A percentile compares a stretch with the other conserved stretches of the same genome.
Evolutionary conservation across 108 stramenopile species (phyloP).

Genomic region (Skeletonema costatum): DNA sequence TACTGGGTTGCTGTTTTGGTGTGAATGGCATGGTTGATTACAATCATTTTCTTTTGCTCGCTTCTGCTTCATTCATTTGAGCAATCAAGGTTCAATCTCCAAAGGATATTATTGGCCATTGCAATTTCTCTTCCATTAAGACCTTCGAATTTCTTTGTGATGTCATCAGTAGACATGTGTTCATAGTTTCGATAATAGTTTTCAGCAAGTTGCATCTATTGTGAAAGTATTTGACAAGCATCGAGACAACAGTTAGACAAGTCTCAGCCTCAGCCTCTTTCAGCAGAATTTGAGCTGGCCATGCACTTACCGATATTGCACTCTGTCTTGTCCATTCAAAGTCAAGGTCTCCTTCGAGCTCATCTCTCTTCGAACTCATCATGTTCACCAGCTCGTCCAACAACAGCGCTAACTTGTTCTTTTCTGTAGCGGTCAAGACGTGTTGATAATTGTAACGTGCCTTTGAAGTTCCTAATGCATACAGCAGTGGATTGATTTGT

Average conservation of each 20-base stretch:
- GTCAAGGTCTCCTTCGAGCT: not conserved
- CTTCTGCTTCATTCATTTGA: not conserved
- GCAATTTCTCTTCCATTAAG: conserved; percentile 16
- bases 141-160: not conserved
- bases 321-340: conserved; percentile 22
- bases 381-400: conserved; percentile 9
- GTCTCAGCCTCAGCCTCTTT: too few species aligned
- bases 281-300: not conserved
- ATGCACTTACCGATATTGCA: conserved; percentile 5
- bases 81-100: conserved; percentile 6
- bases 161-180: not conserved
- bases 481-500: not conserved
- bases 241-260: not conserved
- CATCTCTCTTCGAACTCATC: not conserved
- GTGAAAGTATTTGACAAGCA: not conserved
- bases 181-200: conserved; percentile 23
- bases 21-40: conserved; percentile 13
- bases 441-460: conserved; percentile 15
- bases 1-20: conserved; percentile 25
- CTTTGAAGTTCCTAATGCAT: not conserved
- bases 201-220: conserved; percentile 25
- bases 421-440: not conserved
- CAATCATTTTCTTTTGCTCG: conserved; percentile 3
- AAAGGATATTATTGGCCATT: conserved; percentile 1
- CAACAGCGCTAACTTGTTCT: not conserved